Percentiles rank a stretch among this genome's conserved stretches.
phyloP scores from a whole-genome alignment of 2,329 filamentous ascomycete genomes.

The Daldinia eschscholtzii region DNA sequence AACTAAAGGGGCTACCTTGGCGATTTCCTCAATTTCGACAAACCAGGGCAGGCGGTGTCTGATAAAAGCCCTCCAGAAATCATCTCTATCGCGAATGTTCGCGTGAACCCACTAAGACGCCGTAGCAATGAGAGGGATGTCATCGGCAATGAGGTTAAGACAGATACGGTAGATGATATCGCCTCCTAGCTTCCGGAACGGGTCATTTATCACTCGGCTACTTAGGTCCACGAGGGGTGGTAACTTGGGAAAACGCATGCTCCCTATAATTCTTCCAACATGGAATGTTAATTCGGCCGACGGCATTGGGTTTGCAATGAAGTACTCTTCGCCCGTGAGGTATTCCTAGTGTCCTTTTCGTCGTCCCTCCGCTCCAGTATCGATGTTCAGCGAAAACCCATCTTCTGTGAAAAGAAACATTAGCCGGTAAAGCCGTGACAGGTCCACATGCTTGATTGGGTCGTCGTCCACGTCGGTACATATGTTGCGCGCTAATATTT shows the following conservation, averaged over 20 bases:
- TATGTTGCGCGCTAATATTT: slow-evolving; percentile 17
- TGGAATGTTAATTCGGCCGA: slow-evolving; percentile 1
- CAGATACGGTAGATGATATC: slow-evolving; percentile 14
- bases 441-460: slow-evolving; percentile 2
- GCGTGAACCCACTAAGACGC: slow-evolving; percentile 22
- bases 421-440: background rate
- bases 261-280: slow-evolving; percentile 11
- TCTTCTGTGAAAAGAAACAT: background rate
- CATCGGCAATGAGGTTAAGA: background rate
- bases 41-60: slow-evolving; percentile 21
- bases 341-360: slow-evolving; percentile 9
- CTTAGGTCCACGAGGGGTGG: slow-evolving; percentile 5
- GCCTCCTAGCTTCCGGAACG: slow-evolving; percentile 10
- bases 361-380: slow-evolving; percentile 9
- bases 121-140: background rate
- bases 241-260: slow-evolving; percentile 4
- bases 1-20: background rate
- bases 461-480: background rate
- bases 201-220: slow-evolving; percentile 15
- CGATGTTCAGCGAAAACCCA: background rate
- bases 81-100: background rate
- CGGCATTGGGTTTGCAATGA: slow-evolving; percentile 16
- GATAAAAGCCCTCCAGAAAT: slow-evolving; percentile 18
- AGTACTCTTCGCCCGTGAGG: slow-evolving; percentile 18
- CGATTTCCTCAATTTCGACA: slow-evolving; percentile 15